Base-by-base conservation (phyloP, 2,329 filamentous ascomycete species). In the Ophiostoma quercus region DNA sequence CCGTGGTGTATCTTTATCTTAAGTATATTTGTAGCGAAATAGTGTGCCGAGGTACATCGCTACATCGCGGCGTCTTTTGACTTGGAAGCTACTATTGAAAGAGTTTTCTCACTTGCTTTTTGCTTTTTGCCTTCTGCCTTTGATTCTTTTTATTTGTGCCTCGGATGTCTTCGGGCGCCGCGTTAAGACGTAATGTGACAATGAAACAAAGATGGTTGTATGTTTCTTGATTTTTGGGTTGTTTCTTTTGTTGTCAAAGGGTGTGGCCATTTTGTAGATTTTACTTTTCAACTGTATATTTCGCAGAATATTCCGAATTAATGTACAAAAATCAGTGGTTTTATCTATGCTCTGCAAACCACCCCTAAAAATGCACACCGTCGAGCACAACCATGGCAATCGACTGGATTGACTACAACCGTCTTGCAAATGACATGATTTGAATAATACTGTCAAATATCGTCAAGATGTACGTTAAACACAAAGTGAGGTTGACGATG, bases 401-500 rank as follows among this genome's bases (percentile, higher is more conserved):
- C 16, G 3, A 32, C 25, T 8, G 25, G 22, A 16, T 16, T 32
- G 57, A 7, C 57, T 32, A 4, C 12, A 62, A 9, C 25, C 5
- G 9, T 6, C 0, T 1, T 12, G 7, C 57, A 34, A 2, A 14
- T 62, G 6, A 32, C 57, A 19, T 16, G 1, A 5, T 32, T 62
- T 16, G 57, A 62, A 62, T 29, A 62, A 25, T 7, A 32, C 9
- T 29, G 25, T 6, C 62, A 0, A 39, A 39, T n/a, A 39, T 22
- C 19, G 5, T 65, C 62, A 47, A 66, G 39, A 8, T 47, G 22
- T 11, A 66, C 32, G 19, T n/a, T 37, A 65, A 34, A 39, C 16
- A 11, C 14, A 43, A 66, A 25, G 22, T 66, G 65, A 66, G 37
- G 65, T 66, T 47, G 65, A 32, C 8, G 65, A 66, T 66, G 63